Conservation (phyloP, 2,329 filamentous ascomycete genomes). For the Dothideomycetes sp. region DNA sequence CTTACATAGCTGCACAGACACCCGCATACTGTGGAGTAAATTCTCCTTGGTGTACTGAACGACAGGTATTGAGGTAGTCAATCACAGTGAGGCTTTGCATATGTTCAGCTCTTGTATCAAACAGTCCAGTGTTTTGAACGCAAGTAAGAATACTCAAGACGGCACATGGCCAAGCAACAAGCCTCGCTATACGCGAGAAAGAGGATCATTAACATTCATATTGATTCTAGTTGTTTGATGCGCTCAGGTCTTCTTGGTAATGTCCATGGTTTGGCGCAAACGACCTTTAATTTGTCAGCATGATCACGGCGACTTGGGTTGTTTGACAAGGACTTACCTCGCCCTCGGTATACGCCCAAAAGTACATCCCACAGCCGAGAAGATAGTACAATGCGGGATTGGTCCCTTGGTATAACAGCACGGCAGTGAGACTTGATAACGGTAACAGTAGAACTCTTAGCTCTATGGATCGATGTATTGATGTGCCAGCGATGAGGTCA, state of each 20-base stretch:
- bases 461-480: slow-evolving; percentile 80
- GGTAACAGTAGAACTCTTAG: slow-evolving; percentile 75
- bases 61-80: too few relatives aligned
- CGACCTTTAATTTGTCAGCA: slow-evolving; percentile 27
- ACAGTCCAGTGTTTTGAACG: too few relatives aligned
- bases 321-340: slow-evolving; percentile 56
- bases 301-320: slow-evolving; percentile 3
- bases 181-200: neutral
- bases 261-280: slow-evolving; percentile 43
- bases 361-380: slow-evolving; percentile 77
- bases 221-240: slow-evolving; percentile 7
- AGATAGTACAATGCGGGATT: slow-evolving; percentile 90
- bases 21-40: too few relatives aligned
- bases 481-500: slow-evolving; percentile 62
- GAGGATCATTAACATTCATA: slow-evolving; percentile 6
- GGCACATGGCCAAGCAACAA: too few relatives aligned
- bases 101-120: too few relatives aligned
- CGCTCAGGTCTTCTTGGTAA: slow-evolving; percentile 25
- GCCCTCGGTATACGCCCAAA: slow-evolving; percentile 95
- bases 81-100: too few relatives aligned
- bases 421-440: slow-evolving; percentile 61
- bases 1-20: too few relatives aligned
- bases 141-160: too few relatives aligned
- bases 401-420: slow-evolving; percentile 82
- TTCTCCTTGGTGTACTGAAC: too few relatives aligned